phyloP scores from a whole-genome alignment of 108 stramenopile genomes.

The Conticribra weissflogii region DNA sequence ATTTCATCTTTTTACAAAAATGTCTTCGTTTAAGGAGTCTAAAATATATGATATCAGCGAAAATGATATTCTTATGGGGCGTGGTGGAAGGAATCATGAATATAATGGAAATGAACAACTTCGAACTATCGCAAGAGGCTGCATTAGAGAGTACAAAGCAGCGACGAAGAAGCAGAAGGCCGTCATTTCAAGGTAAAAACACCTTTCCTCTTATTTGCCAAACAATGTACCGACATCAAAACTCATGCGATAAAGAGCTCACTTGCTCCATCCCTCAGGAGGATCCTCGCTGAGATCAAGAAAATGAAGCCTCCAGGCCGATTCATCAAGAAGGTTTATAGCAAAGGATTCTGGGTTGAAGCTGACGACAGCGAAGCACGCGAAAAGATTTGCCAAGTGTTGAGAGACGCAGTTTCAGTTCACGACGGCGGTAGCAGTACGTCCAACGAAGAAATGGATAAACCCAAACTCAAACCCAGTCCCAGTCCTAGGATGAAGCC shows the following conservation, averaged over 20 bases:
- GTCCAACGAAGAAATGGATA: neutral
- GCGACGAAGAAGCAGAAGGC: constrained; percentile 47
- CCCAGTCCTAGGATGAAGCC: too few species aligned
- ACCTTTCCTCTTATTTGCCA: too few species aligned
- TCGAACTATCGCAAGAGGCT: constrained; percentile 48
- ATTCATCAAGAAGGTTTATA: constrained; percentile 59
- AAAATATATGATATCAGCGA: constrained; percentile 38
- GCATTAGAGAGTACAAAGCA: constrained; percentile 30
- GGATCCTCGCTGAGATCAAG: constrained; percentile 19
- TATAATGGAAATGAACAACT: constrained; percentile 73
- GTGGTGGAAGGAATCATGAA: constrained; percentile 77
- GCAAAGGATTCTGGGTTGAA: constrained; percentile 57
- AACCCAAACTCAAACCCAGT: too few species aligned
- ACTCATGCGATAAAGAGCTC: neutral
- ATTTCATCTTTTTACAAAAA: too few species aligned
- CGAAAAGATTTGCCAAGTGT: constrained; percentile 73
- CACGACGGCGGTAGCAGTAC: neutral
- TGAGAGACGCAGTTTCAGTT: constrained; percentile 75
- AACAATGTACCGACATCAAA: too few species aligned
- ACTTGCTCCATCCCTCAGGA: constrained; percentile 1
- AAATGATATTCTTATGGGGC: constrained; percentile 65
- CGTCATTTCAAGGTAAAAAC: constrained; percentile 37
- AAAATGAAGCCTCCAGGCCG: constrained; percentile 42
- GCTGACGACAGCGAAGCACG: constrained; percentile 68
- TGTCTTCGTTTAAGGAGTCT: too few species aligned